Evolutionary conservation across 176 grass and related monocot genomes (phyloP), one percentile per base, ranked within the genome.

Genomic region (Raddia distichophylla): DNA sequence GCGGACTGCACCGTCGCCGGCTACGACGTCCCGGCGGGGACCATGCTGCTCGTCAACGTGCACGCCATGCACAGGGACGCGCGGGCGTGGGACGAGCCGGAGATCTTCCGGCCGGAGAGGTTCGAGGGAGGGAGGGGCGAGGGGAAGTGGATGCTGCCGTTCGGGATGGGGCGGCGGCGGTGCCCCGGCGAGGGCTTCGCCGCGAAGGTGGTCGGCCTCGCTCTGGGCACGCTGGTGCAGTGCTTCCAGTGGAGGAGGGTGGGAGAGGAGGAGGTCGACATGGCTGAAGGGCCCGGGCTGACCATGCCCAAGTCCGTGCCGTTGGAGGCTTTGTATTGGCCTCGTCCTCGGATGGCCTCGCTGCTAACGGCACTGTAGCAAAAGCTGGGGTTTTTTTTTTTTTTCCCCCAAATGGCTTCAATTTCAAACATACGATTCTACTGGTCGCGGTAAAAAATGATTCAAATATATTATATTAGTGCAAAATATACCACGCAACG

Each of bases 141-240:
- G 18, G 65, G 85, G 3, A 87, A 76, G 17, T 82, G 79, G 85
- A 87, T 87, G 73, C 46, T 87, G 16, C 85, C 85, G 1, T 87
- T 87, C 37, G 73, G 85, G 10, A 77, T 87, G 79, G 85, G 79
- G 6, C 35, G 85, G 17, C 42, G 79, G 32, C 16, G 64, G 73
- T 82, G 79, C 79, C 64, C 73, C 0, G 65, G 64, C 5, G 79
- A 87, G 56, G 79, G 7, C 4, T 15, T 82, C 0, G 85, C 46
- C n/a, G 0, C 70, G 55, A 87, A 76, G 35, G 12, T 71, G 15
- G 85, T 82, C 0, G 47, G 72, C 5, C 85, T 87, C 5, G 57
- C 45, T 0, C 20, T 87, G 1, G 72, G 64, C 19, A 87, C 64
- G 5, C 45, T 82, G 11, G 56, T 82, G 56, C 79, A 87, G 35